A percentile compares a stretch with the other conserved stretches of the same genome.
Conservation (phyloP, 345 rosid species). For the Aquilaria yunnanensis region DNA sequence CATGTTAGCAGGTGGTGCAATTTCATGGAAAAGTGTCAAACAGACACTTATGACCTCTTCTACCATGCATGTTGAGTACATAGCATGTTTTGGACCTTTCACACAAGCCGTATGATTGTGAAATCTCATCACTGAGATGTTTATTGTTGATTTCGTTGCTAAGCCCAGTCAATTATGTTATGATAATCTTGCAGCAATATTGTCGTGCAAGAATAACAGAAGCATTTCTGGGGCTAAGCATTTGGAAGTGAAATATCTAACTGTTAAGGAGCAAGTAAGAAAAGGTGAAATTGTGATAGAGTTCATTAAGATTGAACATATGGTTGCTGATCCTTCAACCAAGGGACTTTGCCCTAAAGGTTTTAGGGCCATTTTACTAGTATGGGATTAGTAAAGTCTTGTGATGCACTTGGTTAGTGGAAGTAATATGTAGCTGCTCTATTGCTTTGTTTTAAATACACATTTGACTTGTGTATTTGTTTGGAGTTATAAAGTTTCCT, state of each 20-base stretch:
- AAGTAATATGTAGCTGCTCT: neutral
- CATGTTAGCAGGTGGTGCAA: constrained; percentile 1
- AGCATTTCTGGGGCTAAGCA: neutral
- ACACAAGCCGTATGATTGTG: neutral
- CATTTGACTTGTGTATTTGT: neutral
- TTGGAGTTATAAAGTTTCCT: neutral
- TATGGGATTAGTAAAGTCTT: neutral
- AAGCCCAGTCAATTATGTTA: neutral
- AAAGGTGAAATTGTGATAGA: neutral
- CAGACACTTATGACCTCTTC: constrained; percentile 2
- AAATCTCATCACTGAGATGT: neutral
- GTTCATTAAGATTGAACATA: neutral
- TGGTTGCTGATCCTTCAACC: neutral
- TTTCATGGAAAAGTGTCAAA: constrained; percentile 11
- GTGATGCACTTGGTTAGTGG: neutral
- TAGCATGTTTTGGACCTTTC: neutral
- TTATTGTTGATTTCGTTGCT: neutral
- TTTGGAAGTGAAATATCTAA: neutral
- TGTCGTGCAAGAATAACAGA: constrained; percentile 2
- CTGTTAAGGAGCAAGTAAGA: neutral
- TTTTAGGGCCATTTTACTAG: neutral
- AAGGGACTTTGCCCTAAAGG: neutral
- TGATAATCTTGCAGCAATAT: neutral
- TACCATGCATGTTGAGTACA: constrained; percentile 6
- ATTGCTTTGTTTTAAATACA: neutral